These are phyloP conservation scores for Hypomyces rosellus DNA, from an alignment of 2,329 filamentous ascomycete species.

Conservation along the genomic window DNA sequence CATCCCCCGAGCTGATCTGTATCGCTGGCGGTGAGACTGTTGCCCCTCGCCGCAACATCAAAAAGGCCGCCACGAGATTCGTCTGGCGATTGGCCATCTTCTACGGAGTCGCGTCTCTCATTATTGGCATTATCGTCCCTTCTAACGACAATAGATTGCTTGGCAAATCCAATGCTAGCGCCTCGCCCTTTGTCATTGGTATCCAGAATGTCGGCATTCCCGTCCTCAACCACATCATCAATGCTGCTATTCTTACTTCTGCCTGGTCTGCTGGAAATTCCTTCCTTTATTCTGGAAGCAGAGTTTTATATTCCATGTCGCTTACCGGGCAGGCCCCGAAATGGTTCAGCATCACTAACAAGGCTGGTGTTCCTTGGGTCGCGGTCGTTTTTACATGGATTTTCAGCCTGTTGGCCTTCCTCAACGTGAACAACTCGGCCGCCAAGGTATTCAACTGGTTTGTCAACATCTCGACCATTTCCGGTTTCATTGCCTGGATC, in stretches of 20 bases:
- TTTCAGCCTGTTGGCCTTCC: slow-evolving; percentile 61
- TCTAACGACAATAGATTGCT: slow-evolving; percentile 59
- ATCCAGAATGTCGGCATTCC: slow-evolving; percentile 60
- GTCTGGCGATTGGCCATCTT: slow-evolving; percentile 57
- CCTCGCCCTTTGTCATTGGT: slow-evolving; percentile 60
- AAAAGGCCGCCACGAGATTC: slow-evolving; percentile 57
- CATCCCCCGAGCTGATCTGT: slow-evolving; percentile 56
- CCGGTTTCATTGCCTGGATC: slow-evolving; percentile 55
- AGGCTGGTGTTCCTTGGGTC: slow-evolving; percentile 53
- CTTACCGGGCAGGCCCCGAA: slow-evolving; percentile 59
- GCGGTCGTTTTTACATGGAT: slow-evolving; percentile 48
- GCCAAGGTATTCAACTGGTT: slow-evolving; percentile 65
- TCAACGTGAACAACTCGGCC: slow-evolving; percentile 59
- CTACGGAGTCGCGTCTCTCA: slow-evolving; percentile 55
- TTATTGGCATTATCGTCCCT: slow-evolving; percentile 57
- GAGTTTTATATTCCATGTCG: slow-evolving; percentile 64
- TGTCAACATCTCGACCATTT: slow-evolving; percentile 61
- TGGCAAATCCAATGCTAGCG: slow-evolving; percentile 48
- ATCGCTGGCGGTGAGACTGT: slow-evolving; percentile 60
- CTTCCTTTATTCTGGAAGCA: slow-evolving; percentile 60
- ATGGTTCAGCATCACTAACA: slow-evolving; percentile 54
- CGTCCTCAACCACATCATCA: slow-evolving; percentile 60
- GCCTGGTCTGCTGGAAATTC: slow-evolving; percentile 58
- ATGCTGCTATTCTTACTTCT: slow-evolving; percentile 60
- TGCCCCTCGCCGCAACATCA: slow-evolving; percentile 59